Evolutionary conservation across 192 early-diverging fungal genomes (phyloP).

Genomic region (Coemansia reversa): DNA sequence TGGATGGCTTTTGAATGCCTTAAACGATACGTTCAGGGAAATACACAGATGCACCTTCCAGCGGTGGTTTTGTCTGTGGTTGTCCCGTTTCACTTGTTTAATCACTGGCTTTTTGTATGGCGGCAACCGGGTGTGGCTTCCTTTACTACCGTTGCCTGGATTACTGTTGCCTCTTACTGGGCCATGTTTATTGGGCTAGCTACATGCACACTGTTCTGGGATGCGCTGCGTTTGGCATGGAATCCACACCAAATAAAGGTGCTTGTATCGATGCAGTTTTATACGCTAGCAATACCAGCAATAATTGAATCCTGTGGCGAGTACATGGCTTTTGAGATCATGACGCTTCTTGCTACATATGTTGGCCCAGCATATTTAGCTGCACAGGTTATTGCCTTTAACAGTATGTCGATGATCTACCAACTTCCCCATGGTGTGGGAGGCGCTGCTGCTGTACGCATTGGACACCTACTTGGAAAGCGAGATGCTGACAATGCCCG

Average conservation of each 20-base stretch:
- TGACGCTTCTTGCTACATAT: slow-evolving; percentile 56
- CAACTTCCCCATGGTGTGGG: slow-evolving; percentile 57
- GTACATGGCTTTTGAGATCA: slow-evolving; percentile 58
- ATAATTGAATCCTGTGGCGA: slow-evolving; percentile 73
- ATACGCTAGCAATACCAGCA: slow-evolving; percentile 68
- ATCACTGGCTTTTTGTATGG: slow-evolving; percentile 84
- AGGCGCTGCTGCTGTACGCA: slow-evolving; percentile 55
- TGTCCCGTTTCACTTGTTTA: slow-evolving; percentile 51
- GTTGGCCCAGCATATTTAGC: slow-evolving; percentile 55
- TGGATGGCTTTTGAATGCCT: slow-evolving; percentile 82
- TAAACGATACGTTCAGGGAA: slow-evolving; percentile 83
- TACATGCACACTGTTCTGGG: slow-evolving; percentile 61
- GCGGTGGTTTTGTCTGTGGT: slow-evolving; percentile 29
- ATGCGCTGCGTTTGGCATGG: slow-evolving; percentile 62
- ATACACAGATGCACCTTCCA: slow-evolving; percentile 78
- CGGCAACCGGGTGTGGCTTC: slow-evolving; percentile 60
- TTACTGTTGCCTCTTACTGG: slow-evolving; percentile 76
- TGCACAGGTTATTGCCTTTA: slow-evolving; percentile 61
- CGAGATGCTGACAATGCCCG: slow-evolving; percentile 52
- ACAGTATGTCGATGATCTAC: slow-evolving; percentile 56
- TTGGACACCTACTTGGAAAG: slow-evolving; percentile 53
- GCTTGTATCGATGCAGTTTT: slow-evolving; percentile 36
- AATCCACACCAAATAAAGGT: slow-evolving; percentile 54
- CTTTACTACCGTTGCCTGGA: slow-evolving; percentile 80
- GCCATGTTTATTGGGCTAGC: slow-evolving; percentile 66